phyloP scores from a whole-genome alignment of 176 grass and related monocot species.

The Cocos nucifera region DNA sequence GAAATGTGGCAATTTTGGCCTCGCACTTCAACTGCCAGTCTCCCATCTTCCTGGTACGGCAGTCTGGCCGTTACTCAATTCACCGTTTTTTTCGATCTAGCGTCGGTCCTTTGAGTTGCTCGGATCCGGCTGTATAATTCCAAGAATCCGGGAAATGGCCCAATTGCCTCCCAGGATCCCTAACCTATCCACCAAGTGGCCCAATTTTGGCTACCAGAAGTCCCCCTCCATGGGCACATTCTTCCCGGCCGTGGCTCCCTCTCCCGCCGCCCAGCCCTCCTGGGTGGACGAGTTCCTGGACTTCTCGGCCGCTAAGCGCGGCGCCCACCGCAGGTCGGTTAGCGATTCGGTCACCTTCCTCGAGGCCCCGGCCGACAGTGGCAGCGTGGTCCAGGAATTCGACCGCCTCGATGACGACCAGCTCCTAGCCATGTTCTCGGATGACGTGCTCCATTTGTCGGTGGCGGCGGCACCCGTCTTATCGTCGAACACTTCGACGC shows the following conservation, averaged over 20 bases:
- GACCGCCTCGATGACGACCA: slow-evolving; percentile 77
- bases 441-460: slow-evolving; percentile 26
- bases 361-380: slow-evolving; percentile 23
- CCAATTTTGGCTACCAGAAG: slow-evolving; percentile 36
- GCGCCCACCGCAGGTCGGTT: slow-evolving; percentile 43
- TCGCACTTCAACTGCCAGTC: not conserved
- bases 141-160: slow-evolving; percentile 40
- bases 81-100: not conserved
- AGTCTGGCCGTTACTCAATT: not conserved
- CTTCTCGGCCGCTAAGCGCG: slow-evolving; percentile 61
- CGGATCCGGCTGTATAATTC: not conserved
- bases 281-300: slow-evolving; percentile 78
- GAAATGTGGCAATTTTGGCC: not conserved
- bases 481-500: slow-evolving; percentile 29
- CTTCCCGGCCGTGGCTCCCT: slow-evolving; percentile 6
- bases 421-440: slow-evolving; percentile 78
- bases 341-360: slow-evolving; percentile 64
- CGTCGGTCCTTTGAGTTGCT: too few relatives aligned
- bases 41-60: not conserved
- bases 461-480: not conserved
- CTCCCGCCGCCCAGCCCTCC: slow-evolving; percentile 20
- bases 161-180: slow-evolving; percentile 79
- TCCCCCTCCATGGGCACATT: slow-evolving; percentile 37
- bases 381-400: slow-evolving; percentile 27
- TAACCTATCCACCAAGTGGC: slow-evolving; percentile 40